These are phyloP conservation scores for Polyporus arcularius DNA, from an alignment of 768 basidiomycete genomes.

Conservation along the genomic window DNA sequence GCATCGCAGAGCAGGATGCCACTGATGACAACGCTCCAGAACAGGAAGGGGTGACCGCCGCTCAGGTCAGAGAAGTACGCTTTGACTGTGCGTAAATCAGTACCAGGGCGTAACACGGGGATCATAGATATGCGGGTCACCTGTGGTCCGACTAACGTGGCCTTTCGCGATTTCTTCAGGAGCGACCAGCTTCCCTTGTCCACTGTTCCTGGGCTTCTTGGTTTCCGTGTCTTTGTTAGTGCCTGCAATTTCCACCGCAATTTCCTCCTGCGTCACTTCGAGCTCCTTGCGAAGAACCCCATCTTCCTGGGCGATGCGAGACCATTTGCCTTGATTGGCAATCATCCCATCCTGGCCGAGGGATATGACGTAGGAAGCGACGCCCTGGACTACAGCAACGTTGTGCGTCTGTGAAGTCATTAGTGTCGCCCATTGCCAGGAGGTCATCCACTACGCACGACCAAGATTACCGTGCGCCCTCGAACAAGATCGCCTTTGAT, in stretches of 20 bases:
- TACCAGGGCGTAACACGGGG: not conserved
- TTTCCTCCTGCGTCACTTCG: constrained; percentile 22
- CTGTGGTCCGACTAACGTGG: not conserved
- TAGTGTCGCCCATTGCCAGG: not conserved
- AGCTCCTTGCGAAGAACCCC: constrained; percentile 31
- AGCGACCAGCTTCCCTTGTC: not conserved
- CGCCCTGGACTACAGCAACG: constrained; percentile 13
- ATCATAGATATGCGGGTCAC: not conserved
- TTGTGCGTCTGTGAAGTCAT: constrained; percentile 23
- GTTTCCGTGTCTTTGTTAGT: not conserved
- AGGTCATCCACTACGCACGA: constrained; percentile 33
- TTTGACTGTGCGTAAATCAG: not conserved
- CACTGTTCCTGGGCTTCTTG: not conserved
- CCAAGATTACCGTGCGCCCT: constrained; percentile 47
- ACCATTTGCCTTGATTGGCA: constrained; percentile 8
- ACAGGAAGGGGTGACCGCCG: not conserved
- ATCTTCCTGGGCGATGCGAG: constrained; percentile 27
- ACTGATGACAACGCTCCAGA: not conserved
- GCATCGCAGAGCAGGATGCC: not conserved
- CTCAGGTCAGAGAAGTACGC: not conserved
- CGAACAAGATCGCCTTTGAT: constrained; percentile 44
- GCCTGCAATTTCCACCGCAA: constrained; percentile 22
- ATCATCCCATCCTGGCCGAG: constrained; percentile 19
- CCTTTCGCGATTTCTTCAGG: not conserved
- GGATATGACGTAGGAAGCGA: constrained; percentile 23